These are phyloP conservation scores for Anthoceros angustus DNA, from an alignment of 225 moss, liverwort and hornwort species.

Conservation along the genomic window DNA sequence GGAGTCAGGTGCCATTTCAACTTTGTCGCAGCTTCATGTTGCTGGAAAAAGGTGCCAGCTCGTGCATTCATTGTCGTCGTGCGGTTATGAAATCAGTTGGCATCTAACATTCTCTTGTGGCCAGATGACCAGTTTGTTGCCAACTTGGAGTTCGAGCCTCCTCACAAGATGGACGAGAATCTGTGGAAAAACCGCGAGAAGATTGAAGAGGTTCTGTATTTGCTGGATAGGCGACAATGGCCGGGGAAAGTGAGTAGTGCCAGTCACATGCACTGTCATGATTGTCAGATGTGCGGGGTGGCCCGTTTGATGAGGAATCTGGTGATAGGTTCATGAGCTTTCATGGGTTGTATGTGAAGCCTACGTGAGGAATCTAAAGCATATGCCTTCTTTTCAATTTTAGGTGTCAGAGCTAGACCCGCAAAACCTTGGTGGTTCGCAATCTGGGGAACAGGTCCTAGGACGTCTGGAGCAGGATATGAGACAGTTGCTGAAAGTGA, in stretches of 20 bases:
- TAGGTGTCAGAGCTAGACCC: neutral
- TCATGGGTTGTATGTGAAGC: no score
- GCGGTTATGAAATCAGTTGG: neutral
- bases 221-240: conserved; percentile 46
- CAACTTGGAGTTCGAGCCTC: conserved; percentile 25
- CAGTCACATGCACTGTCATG: neutral
- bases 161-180: conserved; percentile 97
- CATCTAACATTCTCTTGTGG: neutral
- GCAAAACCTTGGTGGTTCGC: neutral
- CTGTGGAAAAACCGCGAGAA: conserved; percentile 87
- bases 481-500: conserved; percentile 19
- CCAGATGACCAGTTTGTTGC: conserved; percentile 21
- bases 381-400: neutral
- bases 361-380: no score
- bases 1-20: conserved; percentile 12
- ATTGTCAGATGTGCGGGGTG: neutral
- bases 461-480: conserved; percentile 26
- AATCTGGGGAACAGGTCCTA: conserved; percentile 6
- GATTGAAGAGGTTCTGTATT: conserved; percentile 56
- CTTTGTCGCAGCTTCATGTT: no score
- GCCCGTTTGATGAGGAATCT: neutral
- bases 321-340: neutral
- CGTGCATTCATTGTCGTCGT: no score
- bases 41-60: no score
- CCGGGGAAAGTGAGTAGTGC: conserved; percentile 36